Evolutionary conservation across 208 protist species (phyloP).

Genomic region (Naegleria fowleri): DNA sequence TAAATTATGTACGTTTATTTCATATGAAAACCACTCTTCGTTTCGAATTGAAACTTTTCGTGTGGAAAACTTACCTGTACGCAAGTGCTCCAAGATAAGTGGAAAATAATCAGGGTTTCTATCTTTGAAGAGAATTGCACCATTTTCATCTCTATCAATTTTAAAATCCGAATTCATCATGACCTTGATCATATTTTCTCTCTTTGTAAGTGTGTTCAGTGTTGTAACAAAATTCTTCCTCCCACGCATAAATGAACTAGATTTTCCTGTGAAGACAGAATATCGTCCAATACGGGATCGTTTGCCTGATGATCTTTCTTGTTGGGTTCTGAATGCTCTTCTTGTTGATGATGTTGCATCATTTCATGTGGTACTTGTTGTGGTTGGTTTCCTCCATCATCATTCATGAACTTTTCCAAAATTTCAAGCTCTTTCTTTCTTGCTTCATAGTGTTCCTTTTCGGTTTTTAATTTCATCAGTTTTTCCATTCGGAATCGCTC

Average conservation of each 20-base stretch:
- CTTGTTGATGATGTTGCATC: no score
- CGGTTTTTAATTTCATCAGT: not conserved
- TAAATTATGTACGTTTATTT: no score
- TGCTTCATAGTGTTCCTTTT: not conserved
- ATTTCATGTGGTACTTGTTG: no score
- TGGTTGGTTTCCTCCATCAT: not conserved
- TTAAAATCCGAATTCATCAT: not conserved
- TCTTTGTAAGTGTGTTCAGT: not conserved
- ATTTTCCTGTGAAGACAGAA: not conserved
- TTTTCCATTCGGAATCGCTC: not conserved
- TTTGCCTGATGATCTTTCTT: no score
- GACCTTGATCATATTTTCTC: not conserved
- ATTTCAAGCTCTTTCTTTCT: not conserved
- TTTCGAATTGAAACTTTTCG: no score
- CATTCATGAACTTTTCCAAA: not conserved
- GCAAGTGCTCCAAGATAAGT: not conserved
- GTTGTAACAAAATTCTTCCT: not conserved
- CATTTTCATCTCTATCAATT: not conserved
- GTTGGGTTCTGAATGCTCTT: no score
- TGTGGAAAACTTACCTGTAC: not conserved
- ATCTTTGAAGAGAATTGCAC: not conserved
- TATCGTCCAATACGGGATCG: not conserved
- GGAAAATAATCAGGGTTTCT: not conserved
- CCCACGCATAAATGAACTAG: not conserved
- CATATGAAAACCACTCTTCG: no score